Evolutionary conservation across 371 early-diverging fungal species (phyloP), one percentile per base, ranked within the genome.

Genomic region (Haplosporangium sp.): DNA sequence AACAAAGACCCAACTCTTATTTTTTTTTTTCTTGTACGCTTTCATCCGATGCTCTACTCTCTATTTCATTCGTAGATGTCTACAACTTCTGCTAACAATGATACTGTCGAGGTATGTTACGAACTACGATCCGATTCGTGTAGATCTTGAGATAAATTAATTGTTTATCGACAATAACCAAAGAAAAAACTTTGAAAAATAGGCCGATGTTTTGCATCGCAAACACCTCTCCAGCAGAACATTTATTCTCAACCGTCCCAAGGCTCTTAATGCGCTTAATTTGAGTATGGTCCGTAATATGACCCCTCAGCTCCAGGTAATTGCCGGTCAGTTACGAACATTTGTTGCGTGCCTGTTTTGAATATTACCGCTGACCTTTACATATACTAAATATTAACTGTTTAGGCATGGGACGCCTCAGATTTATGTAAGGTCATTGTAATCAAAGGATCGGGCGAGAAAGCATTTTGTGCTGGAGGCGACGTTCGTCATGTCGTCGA

Each of bases 381-480:
- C 11, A 58, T 37, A 2, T 39, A 20, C 40, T 47, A n/a, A 11
- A 35, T 44, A n/a, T 20, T 50, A n/a, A 60, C 60, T 17, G 19
- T 62, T 4, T 77, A 95, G 93, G 94, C 93, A 56, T 98, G 97
- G 97, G 91, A 95, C 78, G 88, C 92, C 57, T 95, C 96, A 11
- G 95, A 96, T 61, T 85, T 94, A 48, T 92, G 93, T 72, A 96
- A 96, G 82, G 91, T 96, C 45, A 92, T 98, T 68, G 85, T 98
- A 48, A 73, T 98, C 61, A 94, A 94, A 75, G 89, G 91, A 8
- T 88, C 87, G 61, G 94, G 93, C 67, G 89, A 88, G 44, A 88
- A 88, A 67, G 98, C 95, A 2, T 98, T 98, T 83, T 99, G 98
- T 84, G 96, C 99, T 35, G 99, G 99, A 40, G 99, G 98, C 44